These are phyloP conservation scores for Fusarium algeriense DNA, from an alignment of 2,329 filamentous ascomycete species.

Conservation along the genomic window DNA sequence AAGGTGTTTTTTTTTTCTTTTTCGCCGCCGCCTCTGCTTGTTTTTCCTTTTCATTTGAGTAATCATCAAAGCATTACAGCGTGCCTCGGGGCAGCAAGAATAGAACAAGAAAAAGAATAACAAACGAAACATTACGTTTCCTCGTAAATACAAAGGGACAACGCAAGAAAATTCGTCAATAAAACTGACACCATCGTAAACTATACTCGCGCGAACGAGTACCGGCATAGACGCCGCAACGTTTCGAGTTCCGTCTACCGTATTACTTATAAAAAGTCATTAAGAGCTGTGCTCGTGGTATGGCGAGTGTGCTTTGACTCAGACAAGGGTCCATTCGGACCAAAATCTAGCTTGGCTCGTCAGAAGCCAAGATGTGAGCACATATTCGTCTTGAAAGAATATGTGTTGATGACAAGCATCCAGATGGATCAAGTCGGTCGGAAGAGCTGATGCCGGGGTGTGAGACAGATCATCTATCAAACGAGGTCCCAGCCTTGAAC, in stretches of 20 bases:
- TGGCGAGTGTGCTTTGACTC: slow-evolving; percentile 24
- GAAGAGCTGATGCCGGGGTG: slow-evolving; percentile 18
- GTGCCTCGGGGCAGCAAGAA: slow-evolving; percentile 31
- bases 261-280: slow-evolving; percentile 47
- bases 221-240: slow-evolving; percentile 40
- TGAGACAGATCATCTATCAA: slow-evolving; percentile 20
- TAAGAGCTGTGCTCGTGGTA: slow-evolving; percentile 42
- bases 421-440: slow-evolving; percentile 21
- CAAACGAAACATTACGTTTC: slow-evolving; percentile 44
- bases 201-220: slow-evolving; percentile 45
- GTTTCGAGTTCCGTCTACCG: slow-evolving; percentile 46
- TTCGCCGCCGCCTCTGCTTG: slow-evolving; percentile 6
- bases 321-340: slow-evolving; percentile 12
- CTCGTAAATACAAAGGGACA: slow-evolving; percentile 46
- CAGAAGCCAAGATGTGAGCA: not conserved
- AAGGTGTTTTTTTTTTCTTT: slow-evolving; percentile 26
- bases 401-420: slow-evolving; percentile 8
- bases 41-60: slow-evolving; percentile 26
- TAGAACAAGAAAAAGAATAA: slow-evolving; percentile 36
- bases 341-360: slow-evolving; percentile 4
- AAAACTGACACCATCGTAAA: slow-evolving; percentile 37
- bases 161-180: slow-evolving; percentile 46
- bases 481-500: slow-evolving; percentile 23
- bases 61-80: slow-evolving; percentile 47
- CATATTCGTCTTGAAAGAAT: slow-evolving; percentile 10